Base-by-base conservation (phyloP, 140 eudicot genomes). In the Stevia rebaudiana region DNA sequence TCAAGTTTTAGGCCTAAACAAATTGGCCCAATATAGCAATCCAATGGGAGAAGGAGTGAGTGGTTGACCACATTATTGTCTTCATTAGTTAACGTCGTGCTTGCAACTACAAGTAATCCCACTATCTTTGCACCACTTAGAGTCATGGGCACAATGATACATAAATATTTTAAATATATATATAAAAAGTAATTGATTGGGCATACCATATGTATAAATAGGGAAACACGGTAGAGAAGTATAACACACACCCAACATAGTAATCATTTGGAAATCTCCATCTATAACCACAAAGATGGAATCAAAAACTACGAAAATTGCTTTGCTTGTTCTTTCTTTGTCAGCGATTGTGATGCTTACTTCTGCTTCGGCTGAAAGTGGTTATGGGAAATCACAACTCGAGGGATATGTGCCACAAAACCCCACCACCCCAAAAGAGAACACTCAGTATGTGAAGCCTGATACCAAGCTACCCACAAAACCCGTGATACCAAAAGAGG, bases 31-130 rank as follows among this genome's bases (percentile, higher is more conserved):
- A 19, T n/a, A 55, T 6, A 28, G 19, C 40, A 21, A 8, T 1
- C 19, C 12, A 30, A 28, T 28, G 41, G 35, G 59, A 53, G 16
- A 4, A 12, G 11, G 3, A 8, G 33, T 28, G 0, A 15, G 8
- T 18, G 2, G 28, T 22, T 55, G 8, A 31, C 8, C 62, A 57
- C 63, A 44, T 33, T 15, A 31, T 3, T 13, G 10, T 16, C 24
- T 23, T 53, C 15, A 15, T 12, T n/a, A 18, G 11, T 44, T 56
- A 6, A 30, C 13, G 66, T 61, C 80, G 80, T 76, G 80, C 76
- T 25, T 43, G 54, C 76, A 35, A 35, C 33, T 28, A 28, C 41
- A 69, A 69, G 76, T 76, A 62, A 63, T 33, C n/a, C 67, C 76
- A 69, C 68, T 63, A 63, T 65, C 43, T 55, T 71, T 65, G 74